Conservation (phyloP, 768 basidiomycete genomes). For the Plicaturopsis crispa region DNA sequence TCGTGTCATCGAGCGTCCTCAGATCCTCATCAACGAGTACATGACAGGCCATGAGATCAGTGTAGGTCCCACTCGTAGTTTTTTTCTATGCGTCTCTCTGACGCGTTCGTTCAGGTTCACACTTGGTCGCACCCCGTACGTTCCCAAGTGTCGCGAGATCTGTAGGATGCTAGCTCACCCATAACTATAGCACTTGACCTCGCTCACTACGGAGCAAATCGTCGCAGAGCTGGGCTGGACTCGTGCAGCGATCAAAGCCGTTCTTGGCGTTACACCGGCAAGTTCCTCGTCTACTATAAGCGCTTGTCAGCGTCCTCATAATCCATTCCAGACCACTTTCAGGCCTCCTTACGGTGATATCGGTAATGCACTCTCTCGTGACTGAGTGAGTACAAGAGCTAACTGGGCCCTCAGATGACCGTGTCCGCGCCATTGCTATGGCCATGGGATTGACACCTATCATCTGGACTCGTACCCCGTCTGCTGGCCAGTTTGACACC, state of each 20-base stretch:
- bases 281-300: too few relatives aligned
- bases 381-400: slow-evolving; percentile 1
- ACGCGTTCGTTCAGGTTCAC: too few relatives aligned
- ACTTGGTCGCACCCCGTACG: slow-evolving; percentile 83
- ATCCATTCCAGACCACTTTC: slow-evolving; percentile 66
- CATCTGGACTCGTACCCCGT: slow-evolving; percentile 74
- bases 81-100: too few relatives aligned
- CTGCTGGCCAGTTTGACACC: slow-evolving; percentile 57
- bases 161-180: too few relatives aligned
- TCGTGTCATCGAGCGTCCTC: slow-evolving; percentile 72
- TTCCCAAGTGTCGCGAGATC: too few relatives aligned
- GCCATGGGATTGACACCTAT: slow-evolving; percentile 91
- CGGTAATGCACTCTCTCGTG: slow-evolving; percentile 24
- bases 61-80: too few relatives aligned
- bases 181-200: slow-evolving; percentile 56
- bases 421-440: slow-evolving; percentile 82
- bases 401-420: slow-evolving; percentile 79
- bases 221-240: slow-evolving; percentile 95
- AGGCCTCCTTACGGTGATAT: slow-evolving; percentile 82
- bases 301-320: too few relatives aligned
- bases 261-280: slow-evolving; percentile 76
- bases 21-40: slow-evolving; percentile 71
- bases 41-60: slow-evolving; percentile 76
- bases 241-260: slow-evolving; percentile 71
- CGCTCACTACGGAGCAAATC: slow-evolving; percentile 71